phyloP scores from a whole-genome alignment of 768 basidiomycete genomes.

The Amanita subjunquillea region DNA sequence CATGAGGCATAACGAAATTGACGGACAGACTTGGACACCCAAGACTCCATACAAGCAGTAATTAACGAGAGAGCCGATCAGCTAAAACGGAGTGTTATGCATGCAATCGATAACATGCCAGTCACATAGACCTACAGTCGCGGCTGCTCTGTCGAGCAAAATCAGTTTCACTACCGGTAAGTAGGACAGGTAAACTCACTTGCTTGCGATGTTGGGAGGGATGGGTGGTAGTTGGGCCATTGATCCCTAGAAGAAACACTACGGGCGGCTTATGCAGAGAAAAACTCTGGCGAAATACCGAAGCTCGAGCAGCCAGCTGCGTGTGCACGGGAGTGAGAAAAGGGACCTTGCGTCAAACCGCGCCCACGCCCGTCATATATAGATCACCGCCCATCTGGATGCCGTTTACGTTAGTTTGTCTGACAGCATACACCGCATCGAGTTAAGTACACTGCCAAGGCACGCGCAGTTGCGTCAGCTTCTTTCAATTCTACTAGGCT shows the following conservation, averaged over 20 bases:
- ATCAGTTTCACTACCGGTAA: background rate
- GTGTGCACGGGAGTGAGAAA: no score
- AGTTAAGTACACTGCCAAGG: no score
- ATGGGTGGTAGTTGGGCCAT: background rate
- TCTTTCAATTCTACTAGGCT: no score
- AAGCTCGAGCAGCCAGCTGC: background rate
- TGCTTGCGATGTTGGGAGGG: background rate
- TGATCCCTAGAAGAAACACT: background rate
- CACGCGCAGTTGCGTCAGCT: no score
- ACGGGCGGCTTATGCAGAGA: background rate
- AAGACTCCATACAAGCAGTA: conserved; percentile 6
- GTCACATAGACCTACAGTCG: background rate
- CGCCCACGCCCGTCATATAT: no score
- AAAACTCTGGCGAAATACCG: background rate
- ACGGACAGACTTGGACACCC: conserved; percentile 3
- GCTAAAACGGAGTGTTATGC: background rate
- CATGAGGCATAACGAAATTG: background rate
- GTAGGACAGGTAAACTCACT: background rate
- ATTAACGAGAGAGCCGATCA: conserved; percentile 5
- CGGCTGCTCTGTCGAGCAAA: background rate
- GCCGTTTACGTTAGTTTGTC: no score
- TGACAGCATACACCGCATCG: no score
- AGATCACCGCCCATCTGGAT: no score
- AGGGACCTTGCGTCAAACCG: no score
- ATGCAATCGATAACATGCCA: background rate